Evolutionary conservation across 257 asterid species (phyloP), one percentile per base, ranked within the genome.

Genomic region (Eustoma russellianum): DNA sequence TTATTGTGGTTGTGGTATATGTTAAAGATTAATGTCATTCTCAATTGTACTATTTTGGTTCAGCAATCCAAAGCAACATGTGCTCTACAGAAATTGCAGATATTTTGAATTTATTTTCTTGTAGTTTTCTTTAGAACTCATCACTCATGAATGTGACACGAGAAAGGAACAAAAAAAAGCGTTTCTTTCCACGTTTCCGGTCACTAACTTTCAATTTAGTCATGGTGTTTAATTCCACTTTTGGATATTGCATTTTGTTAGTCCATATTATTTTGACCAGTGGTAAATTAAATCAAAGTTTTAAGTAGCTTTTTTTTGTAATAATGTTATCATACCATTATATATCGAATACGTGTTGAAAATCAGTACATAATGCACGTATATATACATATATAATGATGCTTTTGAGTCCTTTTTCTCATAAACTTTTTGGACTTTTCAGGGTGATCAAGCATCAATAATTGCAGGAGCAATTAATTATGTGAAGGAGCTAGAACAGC

Each of bases 391-490:
- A 24, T 24, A 0, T 0, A 2, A 24, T 24, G 3, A 24, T 24
- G 30, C 30, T 24, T 24, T 24, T 24, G 30, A 24, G 30, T 0
- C 30, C 30, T 24, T 15, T 52, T 41, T 24, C 9, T 35, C 3
- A 41, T 24, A 0, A 24, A 24, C 30, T 24, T 24, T 24, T 24
- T 24, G 30, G 30, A 24, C 30, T 3, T 48, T 52, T 28, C 70
- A 89, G 95, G 95, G 94, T 11, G 97, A 89, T 75, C 97, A 89
- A 75, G 97, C 97, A 43, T 89, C 97, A 48, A 89, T 86, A 10
- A 79, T 86, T 28, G 95, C 83, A 6, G 95, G 95, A 17, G 97
- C 95, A 38, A 89, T 89, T 13, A 83, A 89, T 28, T 89, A 68
- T 43, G 95, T 86, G 54, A 89, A 89, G 68, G 94, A 88, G 62